Conservation (phyloP, 1,139 yeast species). For the Lodderomyces margitis region DNA sequence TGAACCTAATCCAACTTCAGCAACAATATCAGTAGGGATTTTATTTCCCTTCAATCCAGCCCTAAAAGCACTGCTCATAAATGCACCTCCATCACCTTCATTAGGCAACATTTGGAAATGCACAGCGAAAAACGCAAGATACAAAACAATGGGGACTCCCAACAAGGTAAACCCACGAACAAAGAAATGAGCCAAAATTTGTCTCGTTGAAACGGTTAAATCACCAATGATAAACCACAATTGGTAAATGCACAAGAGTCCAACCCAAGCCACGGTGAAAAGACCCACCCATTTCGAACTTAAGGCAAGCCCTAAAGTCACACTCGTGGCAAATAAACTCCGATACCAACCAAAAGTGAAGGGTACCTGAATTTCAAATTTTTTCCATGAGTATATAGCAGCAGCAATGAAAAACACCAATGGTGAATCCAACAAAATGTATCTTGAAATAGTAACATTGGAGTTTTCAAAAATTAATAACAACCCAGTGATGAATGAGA, state of each 20-base stretch:
- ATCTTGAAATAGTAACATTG: constrained; percentile 83
- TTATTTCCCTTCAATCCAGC: constrained; percentile 67
- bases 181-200: constrained; percentile 51
- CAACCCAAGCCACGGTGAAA: constrained; percentile 93
- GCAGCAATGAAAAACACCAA: constrained; percentile 88
- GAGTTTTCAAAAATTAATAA: constrained; percentile 82
- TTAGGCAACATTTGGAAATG: constrained; percentile 71
- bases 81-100: constrained; percentile 87
- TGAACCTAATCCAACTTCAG: constrained; percentile 91
- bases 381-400: constrained; percentile 75
- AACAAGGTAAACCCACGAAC: constrained; percentile 61
- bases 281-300: constrained; percentile 97
- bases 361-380: constrained; percentile 78
- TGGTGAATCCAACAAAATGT: constrained; percentile 88
- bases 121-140: constrained; percentile 69
- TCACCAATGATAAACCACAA: constrained; percentile 91
- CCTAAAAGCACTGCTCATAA: constrained; percentile 89
- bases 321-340: constrained; percentile 69
- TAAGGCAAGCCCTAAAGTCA: constrained; percentile 82
- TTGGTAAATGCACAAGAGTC: constrained; percentile 68
- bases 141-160: constrained; percentile 67
- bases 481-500: constrained; percentile 66
- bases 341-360: constrained; percentile 69
- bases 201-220: constrained; percentile 54
- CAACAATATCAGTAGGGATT: constrained; percentile 65